Base-by-base conservation (phyloP, 1,139 yeast genomes). In the Pichia terricola region DNA sequence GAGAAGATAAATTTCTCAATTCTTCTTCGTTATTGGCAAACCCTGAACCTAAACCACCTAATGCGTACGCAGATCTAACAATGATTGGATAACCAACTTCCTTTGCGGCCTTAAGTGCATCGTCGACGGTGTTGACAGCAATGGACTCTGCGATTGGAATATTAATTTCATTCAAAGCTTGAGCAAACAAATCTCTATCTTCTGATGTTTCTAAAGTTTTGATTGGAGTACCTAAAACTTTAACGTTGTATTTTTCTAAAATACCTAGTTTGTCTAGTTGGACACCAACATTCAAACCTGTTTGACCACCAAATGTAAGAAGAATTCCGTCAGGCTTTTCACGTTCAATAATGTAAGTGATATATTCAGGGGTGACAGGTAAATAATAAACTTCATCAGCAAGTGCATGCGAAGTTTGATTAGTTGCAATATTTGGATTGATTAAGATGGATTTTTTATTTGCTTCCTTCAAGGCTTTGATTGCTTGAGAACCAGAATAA, bases 11-110 rank as follows among this genome's bases (percentile, higher is more conserved):
- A 66, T 85, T 83, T 65, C 79, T 79, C 61, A 91, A 75, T 68
- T 91, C 97, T 39, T 76, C 74, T 52, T 75, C 80, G 64, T 87
- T 80, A 54, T 75, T 72, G 50, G 99, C 98, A 62, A 91, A 91
- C 38, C 99, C 99, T 32, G 97, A 89, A 45, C 99, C 99, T 49
- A 91, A 75, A 56, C 99, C 99, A 63, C 99, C 99, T 45, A 91
- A 73, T 3, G 98, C 95, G 62, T 83, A 91, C 31, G 99, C 99
- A 40, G 97, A 85, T 70, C 99, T 84, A 48, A 91, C 96, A 69
- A 91, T 91, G 55, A 91, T 87, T 43, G 99, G 99, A 67, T 89
- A 91, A 9, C 96, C 95, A 50, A 91, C 87, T 45, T 69, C 63
- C 41, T 75, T 79, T 43, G 96, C 98, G 45, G 98, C 97, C 37